A percentile compares a stretch with the other conserved stretches of the same genome.
Conservation (phyloP, 148 eudicot species). For the Polygonum aviculare region DNA sequence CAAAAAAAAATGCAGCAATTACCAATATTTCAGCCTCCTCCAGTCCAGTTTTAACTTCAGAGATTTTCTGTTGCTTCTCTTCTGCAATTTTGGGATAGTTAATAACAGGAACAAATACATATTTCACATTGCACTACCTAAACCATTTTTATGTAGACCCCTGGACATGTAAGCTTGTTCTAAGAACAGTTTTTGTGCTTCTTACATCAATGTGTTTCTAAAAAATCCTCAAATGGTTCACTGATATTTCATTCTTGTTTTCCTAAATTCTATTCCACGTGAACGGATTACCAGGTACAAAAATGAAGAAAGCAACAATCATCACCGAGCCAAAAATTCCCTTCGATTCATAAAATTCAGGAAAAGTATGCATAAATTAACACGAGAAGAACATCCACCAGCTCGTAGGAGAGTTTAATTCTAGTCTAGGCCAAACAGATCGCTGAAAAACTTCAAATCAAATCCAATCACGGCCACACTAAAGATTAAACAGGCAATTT, state of each 20-base stretch:
- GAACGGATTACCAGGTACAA: background rate
- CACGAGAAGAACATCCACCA: background rate
- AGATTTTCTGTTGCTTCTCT: constrained; percentile 55
- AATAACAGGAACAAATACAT: constrained; percentile 8
- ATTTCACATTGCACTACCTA: background rate
- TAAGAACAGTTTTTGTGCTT: background rate
- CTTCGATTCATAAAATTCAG: background rate
- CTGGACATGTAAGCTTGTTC: background rate
- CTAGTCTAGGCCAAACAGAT: background rate
- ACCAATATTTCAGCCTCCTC: constrained; percentile 93
- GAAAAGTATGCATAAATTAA: background rate
- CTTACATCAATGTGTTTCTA: background rate
- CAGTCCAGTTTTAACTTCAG: constrained; percentile 57
- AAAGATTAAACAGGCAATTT: background rate
- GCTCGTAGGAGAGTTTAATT: background rate
- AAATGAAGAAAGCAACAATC: background rate
- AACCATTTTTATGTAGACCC: background rate
- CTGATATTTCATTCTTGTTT: background rate
- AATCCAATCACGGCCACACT: background rate
- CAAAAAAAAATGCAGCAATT: constrained; percentile 13
- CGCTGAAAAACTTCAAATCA: background rate
- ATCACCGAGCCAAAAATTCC: background rate
- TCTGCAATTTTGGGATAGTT: constrained; percentile 32
- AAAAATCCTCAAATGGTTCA: background rate
- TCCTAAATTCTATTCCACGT: background rate